Evolutionary conservation across 1,284 basidiomycete species (phyloP).

Genomic region (Austropuccinia psidii): DNA sequence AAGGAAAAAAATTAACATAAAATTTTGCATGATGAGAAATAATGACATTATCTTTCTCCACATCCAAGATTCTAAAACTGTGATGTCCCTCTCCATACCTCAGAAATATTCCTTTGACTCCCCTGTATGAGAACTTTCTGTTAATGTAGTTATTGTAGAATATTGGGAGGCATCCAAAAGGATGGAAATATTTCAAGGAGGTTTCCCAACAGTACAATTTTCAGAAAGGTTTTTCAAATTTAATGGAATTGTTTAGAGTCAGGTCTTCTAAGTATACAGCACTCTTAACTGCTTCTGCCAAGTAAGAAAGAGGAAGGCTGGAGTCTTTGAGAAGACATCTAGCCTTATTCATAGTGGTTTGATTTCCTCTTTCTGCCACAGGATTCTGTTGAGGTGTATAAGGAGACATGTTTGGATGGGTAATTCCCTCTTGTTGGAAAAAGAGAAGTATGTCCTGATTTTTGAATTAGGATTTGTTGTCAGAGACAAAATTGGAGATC

Average conservation of each 20-base stretch:
- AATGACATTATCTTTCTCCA: too few relatives aligned
- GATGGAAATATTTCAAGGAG: background rate
- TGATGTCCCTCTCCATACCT: too few relatives aligned
- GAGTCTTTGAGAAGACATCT: background rate
- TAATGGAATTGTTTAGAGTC: background rate
- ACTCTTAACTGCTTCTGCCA: background rate
- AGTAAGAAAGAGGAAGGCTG: background rate
- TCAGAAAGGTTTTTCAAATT: background rate
- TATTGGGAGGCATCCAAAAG: background rate
- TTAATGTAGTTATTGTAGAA: too few relatives aligned
- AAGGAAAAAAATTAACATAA: too few relatives aligned
- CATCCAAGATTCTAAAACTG: too few relatives aligned
- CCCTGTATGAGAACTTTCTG: too few relatives aligned
- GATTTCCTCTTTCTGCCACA: background rate
- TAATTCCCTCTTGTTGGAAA: background rate
- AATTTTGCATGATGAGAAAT: too few relatives aligned
- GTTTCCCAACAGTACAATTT: background rate
- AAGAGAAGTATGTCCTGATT: too few relatives aligned
- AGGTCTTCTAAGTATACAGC: background rate
- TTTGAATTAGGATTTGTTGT: too few relatives aligned
- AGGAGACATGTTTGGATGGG: background rate
- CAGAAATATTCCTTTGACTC: too few relatives aligned
- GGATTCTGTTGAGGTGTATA: background rate
- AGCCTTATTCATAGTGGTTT: background rate
- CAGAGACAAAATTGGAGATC: too few relatives aligned